Conservation (phyloP, 2,329 filamentous ascomycete species). For the Helminthosporium solani region DNA sequence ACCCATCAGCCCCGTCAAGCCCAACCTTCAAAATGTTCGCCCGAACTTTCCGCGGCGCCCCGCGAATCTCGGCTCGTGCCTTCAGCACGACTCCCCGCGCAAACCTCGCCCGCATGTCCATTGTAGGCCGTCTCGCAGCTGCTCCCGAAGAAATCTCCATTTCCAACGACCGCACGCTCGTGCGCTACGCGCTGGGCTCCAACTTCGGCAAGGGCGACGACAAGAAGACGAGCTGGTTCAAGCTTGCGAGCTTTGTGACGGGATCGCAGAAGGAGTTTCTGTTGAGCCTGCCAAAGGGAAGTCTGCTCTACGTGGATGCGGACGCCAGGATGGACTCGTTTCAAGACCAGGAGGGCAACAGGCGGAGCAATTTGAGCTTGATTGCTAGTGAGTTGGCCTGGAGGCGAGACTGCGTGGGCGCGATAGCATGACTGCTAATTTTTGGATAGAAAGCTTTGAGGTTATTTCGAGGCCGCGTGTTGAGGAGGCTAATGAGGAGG, state of each 20-base stretch:
- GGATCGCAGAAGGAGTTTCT: constrained; percentile 71
- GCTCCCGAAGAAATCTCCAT: constrained; percentile 75
- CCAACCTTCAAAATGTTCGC: constrained; percentile 25
- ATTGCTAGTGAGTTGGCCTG: constrained; percentile 68
- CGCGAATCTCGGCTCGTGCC: constrained; percentile 60
- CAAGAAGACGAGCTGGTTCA: constrained; percentile 81
- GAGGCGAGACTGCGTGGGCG: constrained; percentile 2
- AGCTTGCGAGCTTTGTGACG: constrained; percentile 71
- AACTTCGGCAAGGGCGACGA: constrained; percentile 68
- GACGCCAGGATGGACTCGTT: constrained; percentile 66
- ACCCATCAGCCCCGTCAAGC: background rate
- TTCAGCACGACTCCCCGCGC: constrained; percentile 71
- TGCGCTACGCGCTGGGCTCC: constrained; percentile 76
- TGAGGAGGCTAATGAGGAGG: constrained; percentile 30
- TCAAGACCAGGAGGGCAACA: constrained; percentile 70
- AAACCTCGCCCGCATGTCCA: constrained; percentile 73
- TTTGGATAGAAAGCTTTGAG: constrained; percentile 35
- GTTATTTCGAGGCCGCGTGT: constrained; percentile 31
- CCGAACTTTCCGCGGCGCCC: constrained; percentile 50
- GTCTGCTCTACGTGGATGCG: constrained; percentile 79
- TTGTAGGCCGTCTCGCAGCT: constrained; percentile 81
- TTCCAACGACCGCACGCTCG: constrained; percentile 71
- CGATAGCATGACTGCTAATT: constrained; percentile 6
- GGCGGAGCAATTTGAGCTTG: constrained; percentile 64
- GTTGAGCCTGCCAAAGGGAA: constrained; percentile 80